Evolutionary conservation across 768 basidiomycete genomes (phyloP).

Genomic region (Boletus pseudo-olivaceus): DNA sequence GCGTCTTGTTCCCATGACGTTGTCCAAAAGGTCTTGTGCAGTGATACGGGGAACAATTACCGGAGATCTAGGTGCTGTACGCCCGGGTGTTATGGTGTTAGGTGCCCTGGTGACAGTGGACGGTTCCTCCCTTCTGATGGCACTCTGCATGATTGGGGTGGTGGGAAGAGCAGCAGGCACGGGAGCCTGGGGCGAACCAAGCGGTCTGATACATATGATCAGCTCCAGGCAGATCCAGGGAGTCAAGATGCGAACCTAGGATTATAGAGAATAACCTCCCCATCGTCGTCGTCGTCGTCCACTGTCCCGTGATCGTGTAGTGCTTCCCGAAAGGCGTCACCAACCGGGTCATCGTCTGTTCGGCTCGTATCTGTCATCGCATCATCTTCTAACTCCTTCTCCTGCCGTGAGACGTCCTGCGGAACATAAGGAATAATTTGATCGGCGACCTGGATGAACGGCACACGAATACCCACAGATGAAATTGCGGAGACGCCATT

Average conservation of each 20-base stretch:
- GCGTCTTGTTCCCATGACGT: constrained; percentile 27
- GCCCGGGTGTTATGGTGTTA: constrained; percentile 16
- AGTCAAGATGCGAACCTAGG: constrained; percentile 44
- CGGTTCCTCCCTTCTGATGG: constrained; percentile 4
- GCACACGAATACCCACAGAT: background rate
- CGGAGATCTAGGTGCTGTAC: constrained; percentile 25
- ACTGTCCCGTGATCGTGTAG: constrained; percentile 33
- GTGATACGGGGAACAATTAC: constrained; percentile 42
- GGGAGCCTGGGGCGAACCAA: constrained; percentile 18
- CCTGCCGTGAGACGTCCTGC: background rate
- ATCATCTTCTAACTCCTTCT: constrained; percentile 47
- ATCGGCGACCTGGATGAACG: constrained; percentile 8
- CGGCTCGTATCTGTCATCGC: constrained; percentile 65
- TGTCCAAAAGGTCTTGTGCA: constrained; percentile 64
- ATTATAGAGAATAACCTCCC: constrained; percentile 75
- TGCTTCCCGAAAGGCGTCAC: constrained; percentile 57
- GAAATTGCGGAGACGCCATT: constrained; percentile 5
- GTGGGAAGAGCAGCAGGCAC: constrained; percentile 14
- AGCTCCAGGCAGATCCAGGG: constrained; percentile 2
- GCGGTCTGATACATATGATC: constrained; percentile 10
- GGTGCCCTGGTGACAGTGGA: background rate
- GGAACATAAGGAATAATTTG: constrained; percentile 11
- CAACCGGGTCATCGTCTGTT: constrained; percentile 75
- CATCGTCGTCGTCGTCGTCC: constrained; percentile 52
- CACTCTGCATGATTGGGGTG: constrained; percentile 13